Base-by-base conservation (phyloP, 2,329 filamentous ascomycete species). In the Trichoderma sp. region DNA sequence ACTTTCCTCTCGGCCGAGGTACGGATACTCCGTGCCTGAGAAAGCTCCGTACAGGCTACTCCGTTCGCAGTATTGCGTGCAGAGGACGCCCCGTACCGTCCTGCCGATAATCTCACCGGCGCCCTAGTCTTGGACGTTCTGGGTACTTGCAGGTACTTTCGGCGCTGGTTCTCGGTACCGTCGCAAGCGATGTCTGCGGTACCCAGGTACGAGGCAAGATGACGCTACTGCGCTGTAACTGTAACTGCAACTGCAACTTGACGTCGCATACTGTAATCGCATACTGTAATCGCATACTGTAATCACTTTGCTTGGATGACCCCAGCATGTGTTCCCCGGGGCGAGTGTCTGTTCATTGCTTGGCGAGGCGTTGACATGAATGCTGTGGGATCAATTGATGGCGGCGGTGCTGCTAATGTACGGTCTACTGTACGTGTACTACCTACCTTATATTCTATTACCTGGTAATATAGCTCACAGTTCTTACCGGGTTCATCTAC, bases 1-100 rank as follows among this genome's bases (percentile, higher is more conserved):
- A 57, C 63, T 35, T 57, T 34, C 35, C 63, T 27, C 63, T 65
- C 52, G 63, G 63, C 63, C 63, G 63, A 65, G 52, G 45, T 32
- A 56, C 29, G 34, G 50, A 22, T 22, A 64, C 52, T 65, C 50
- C 61, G 52, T 29, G 45, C 58, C 58, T 61, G 39, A 34, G 42
- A 32, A 19, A 35, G 42, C 29, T 63, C 42, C 59, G 42, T 63
- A 52, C 32, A 25, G 2, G 39, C 29, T 52, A 37, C 59, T 35
- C 59, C 59, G 22, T 34, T 15, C 29, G 8, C 9, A 52, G 59
- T 37, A 63, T 34, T 32, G 9, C 42, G 42, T 52, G 15, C 52
- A 34, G 52, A 54, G 27, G 27, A 34, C n/a, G 12, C 52, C 27
- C 27, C 52, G n/a, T 54, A n/a, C 25, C 54, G 15, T 8, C 42